These are phyloP conservation scores for Papilionanthe hybrid DNA, from an alignment of 116 monocot genomes.

Conservation along the genomic window DNA sequence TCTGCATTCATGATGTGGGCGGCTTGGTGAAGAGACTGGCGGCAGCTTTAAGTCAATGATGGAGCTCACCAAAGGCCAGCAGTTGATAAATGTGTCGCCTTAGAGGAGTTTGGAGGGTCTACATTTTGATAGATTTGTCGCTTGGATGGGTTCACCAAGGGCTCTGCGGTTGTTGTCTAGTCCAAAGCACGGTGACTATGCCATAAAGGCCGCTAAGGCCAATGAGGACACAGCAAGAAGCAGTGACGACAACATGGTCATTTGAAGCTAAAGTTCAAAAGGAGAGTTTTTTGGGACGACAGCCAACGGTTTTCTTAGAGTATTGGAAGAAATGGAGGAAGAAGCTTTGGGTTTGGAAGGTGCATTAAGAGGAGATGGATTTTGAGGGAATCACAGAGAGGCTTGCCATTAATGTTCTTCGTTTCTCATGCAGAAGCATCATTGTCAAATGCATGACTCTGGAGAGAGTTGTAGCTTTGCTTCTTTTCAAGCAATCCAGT, in stretches of 20 bases:
- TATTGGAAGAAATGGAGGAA: background rate
- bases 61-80: slow-evolving; percentile 13
- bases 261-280: background rate
- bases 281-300: background rate
- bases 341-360: background rate
- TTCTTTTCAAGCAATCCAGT: too few relatives aligned
- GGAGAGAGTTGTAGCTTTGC: too few relatives aligned
- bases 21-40: slow-evolving; percentile 4
- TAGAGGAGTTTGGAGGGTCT: slow-evolving; percentile 22
- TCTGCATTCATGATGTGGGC: slow-evolving; percentile 32
- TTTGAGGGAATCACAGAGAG: too few relatives aligned
- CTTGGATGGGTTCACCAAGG: slow-evolving; percentile 23
- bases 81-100: slow-evolving; percentile 10
- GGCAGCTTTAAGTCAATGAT: slow-evolving; percentile 25
- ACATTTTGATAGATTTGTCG: slow-evolving; percentile 25
- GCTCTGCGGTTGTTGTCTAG: background rate
- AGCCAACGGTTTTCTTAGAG: too few relatives aligned
- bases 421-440: too few relatives aligned
- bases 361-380: too few relatives aligned
- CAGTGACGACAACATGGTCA: background rate
- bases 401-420: too few relatives aligned
- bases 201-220: slow-evolving; percentile 29
- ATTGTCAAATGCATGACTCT: too few relatives aligned
- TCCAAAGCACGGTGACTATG: background rate
- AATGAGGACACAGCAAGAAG: slow-evolving; percentile 25